A percentile compares a stretch with the other conserved stretches of the same genome.
These are phyloP conservation scores for Moringa oleifera DNA, from an alignment of 345 rosid genomes.

Conservation along the genomic window DNA sequence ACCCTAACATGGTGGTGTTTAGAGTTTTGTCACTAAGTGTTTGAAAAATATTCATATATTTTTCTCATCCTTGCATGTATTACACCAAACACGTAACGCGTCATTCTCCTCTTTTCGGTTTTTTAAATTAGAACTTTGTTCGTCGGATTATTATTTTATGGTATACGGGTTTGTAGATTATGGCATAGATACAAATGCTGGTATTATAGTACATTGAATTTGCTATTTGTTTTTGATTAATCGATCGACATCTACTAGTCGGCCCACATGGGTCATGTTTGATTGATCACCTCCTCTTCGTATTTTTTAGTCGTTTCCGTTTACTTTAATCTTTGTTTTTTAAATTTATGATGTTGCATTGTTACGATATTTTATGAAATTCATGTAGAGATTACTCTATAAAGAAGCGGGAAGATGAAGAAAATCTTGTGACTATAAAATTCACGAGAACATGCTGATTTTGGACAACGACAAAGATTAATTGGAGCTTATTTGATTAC, in stretches of 20 bases:
- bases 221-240: constrained; percentile 5
- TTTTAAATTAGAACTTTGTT: background rate
- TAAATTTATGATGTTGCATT: no score
- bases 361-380: no score
- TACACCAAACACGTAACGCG: constrained; percentile 31
- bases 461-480: constrained; percentile 31
- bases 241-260: constrained; percentile 25
- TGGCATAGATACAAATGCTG: background rate
- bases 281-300: constrained; percentile 15
- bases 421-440: background rate
- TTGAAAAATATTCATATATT: background rate
- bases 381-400: no score
- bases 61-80: constrained; percentile 7
- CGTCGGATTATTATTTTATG: background rate
- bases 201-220: constrained; percentile 24
- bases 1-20: constrained; percentile 17
- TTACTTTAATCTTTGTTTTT: background rate
- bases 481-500: constrained; percentile 18
- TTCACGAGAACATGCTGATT: constrained; percentile 27
- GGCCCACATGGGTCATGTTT: constrained; percentile 34
- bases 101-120: constrained; percentile 9
- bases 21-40: constrained; percentile 11
- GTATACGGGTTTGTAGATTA: background rate
- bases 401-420: no score
- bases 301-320: background rate